Base-by-base conservation (phyloP, 106 monocot species). In the Dioscorea alata region DNA sequence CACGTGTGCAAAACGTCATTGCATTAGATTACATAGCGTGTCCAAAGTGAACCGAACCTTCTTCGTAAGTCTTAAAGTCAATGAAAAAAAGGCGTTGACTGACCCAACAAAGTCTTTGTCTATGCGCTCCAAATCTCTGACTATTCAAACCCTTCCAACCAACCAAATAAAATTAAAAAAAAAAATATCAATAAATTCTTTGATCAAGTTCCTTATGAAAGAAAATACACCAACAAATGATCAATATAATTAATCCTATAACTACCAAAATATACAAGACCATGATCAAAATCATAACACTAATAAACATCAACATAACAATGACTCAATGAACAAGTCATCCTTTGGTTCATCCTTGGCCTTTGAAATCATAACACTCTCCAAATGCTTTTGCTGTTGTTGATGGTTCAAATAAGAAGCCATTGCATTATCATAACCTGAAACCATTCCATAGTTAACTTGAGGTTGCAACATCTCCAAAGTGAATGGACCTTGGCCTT, bases 331-430 rank as follows among this genome's bases (percentile, higher is more conserved):
- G 57, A 77, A 70, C 64, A 34, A 63, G 68, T 72, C 68, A 19
- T 82, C 82, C 48, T 35, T 76, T 32, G 59, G 68, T 20, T 82
- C 82, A 12, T 64, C 82, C 50, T 74, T 77, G 0, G 77, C 56
- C 18, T 22, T 73, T 2, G 33, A 18, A 52, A 76, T 57, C 73
- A 72, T 23, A 6, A 42, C 42, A 10, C 17, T 22, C 23, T 63
- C 76, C 42, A 67, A 50, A 21, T 49, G 20, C n/a, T 54, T 63
- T 1, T 72, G 63, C 49, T 72, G 62, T 15, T 67, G 67, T 59
- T 49, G 65, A 33, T 73, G 67, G 49, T 65, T 49, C 15, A 56
- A 15, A 49, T 25, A 67, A 34, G 59, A 54, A 10, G 8, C 35
- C 53, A 21, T 48, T 22, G 24, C 32, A 56, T 70, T 75, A 8